Evolutionary conservation across 2,329 filamentous ascomycete species (phyloP), one percentile per base, ranked within the genome.

Genomic region (Zarea fungicola): DNA sequence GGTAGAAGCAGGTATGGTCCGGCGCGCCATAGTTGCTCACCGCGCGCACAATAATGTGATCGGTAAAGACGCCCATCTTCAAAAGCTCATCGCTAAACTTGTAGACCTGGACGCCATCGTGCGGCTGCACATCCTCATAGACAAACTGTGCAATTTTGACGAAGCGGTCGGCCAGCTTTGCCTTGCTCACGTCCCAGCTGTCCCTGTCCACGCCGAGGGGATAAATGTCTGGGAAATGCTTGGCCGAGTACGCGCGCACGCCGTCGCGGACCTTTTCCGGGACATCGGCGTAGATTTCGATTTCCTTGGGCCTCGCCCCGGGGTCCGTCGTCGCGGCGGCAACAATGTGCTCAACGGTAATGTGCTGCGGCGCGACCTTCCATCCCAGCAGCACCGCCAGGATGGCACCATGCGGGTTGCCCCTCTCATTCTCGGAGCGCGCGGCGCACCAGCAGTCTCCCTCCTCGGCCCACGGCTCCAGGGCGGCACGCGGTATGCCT

Each of bases 381-480:
- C 75, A 65, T 28, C 76, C 72, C 16, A 84, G 74, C 34, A 80
- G 65, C 16, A 95, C 78, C 8, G 78, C 79, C 14, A 97, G 70
- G 46, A 81, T 78, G 2, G 83, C 80, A 31, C 81, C 80, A 42
- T 76, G 74, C 7, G 74, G 73, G 14, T 63, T 60, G 10, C 66
- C 65, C 14, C 69, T 67, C 13, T 63, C 63, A 42, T 74, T 68
- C 10, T 60, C 55, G 1, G 69, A 67, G 4, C 60, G 61, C 0
- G 72, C 75, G 5, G 85, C 83, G 64, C 92, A 97, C 87, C 89
- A 97, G 66, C 89, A 95, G 53, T 97, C 87, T 18, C 87, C 88
- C 28, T 85, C 77, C 42, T 95, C 87, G 9, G 83, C 72, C 89
- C 91, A 96, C 4, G 73, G 68, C 2, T 49, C 43, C 2, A 96